Evolutionary conservation across 495 filamentous ascomycete species (phyloP).

Genomic region (Poronia punctata): DNA sequence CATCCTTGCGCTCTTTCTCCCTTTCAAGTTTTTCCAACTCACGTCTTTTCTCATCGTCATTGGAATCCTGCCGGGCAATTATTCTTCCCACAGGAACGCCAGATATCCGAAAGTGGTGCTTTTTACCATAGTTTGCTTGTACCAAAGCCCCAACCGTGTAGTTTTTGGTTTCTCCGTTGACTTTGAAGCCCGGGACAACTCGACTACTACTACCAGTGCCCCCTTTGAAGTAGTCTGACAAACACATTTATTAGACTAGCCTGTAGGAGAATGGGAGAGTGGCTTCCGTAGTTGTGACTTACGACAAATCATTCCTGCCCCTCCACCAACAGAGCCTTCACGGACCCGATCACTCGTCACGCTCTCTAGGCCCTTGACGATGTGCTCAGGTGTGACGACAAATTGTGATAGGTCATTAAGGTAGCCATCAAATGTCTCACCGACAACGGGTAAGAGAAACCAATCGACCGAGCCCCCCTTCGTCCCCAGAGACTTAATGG

Average conservation of each 20-base stretch:
- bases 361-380: slow-evolving; percentile 36
- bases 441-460: slow-evolving; percentile 45
- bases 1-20: slow-evolving; percentile 39
- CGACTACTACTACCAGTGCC: slow-evolving; percentile 46
- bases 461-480: slow-evolving; percentile 31
- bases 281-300: slow-evolving; percentile 2
- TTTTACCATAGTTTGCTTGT: slow-evolving; percentile 45
- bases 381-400: slow-evolving; percentile 34
- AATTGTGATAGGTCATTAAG: slow-evolving; percentile 40
- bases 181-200: slow-evolving; percentile 30
- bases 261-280: not conserved
- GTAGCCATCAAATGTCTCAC: slow-evolving; percentile 47
- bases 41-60: slow-evolving; percentile 20
- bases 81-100: slow-evolving; percentile 46
- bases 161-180: slow-evolving; percentile 19
- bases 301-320: slow-evolving; percentile 45
- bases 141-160: slow-evolving; percentile 47
- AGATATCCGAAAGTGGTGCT: slow-evolving; percentile 36
- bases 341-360: slow-evolving; percentile 32
- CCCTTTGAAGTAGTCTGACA: slow-evolving; percentile 41
- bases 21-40: slow-evolving; percentile 14
- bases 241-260: not conserved
- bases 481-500: slow-evolving; percentile 31
- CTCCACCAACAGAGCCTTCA: slow-evolving; percentile 47
- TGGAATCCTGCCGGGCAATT: slow-evolving; percentile 24